A percentile compares a stretch with the other conserved stretches of the same genome.
Conservation (phyloP, 2,329 filamentous ascomycete species). For the Colletotrichum sp. region DNA sequence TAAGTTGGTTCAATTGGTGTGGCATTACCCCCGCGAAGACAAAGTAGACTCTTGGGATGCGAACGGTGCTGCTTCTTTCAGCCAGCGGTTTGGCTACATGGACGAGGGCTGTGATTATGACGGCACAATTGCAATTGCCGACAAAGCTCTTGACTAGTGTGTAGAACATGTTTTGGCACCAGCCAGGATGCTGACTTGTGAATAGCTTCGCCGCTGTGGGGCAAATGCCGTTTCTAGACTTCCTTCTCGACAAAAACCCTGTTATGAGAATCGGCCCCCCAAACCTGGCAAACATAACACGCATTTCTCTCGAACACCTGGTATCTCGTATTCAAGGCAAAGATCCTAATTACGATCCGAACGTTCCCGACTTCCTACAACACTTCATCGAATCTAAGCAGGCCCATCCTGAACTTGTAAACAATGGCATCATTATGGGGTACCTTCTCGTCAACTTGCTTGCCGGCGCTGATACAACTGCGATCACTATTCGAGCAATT, state of each 20-base stretch:
- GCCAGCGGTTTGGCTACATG: constrained; percentile 45
- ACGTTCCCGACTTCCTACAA: constrained; percentile 32
- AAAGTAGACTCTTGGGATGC: constrained; percentile 43
- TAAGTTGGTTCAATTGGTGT: constrained; percentile 35
- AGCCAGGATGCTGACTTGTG: neutral
- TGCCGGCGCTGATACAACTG: constrained; percentile 41
- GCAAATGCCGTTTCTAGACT: constrained; percentile 30
- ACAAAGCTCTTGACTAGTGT: constrained; percentile 31
- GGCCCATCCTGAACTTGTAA: constrained; percentile 35
- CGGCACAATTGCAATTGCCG: constrained; percentile 31
- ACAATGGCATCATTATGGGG: constrained; percentile 31
- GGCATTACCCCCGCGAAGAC: constrained; percentile 5
- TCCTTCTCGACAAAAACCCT: constrained; percentile 32
- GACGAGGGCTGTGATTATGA: constrained; percentile 39
- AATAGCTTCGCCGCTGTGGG: constrained; percentile 30
- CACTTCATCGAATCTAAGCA: constrained; percentile 38
- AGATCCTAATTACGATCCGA: constrained; percentile 6
- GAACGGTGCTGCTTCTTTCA: constrained; percentile 42
- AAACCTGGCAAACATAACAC: constrained; percentile 23
- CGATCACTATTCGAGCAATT: constrained; percentile 33
- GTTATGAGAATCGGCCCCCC: constrained; percentile 26
- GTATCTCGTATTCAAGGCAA: constrained; percentile 16
- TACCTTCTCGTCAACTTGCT: constrained; percentile 36
- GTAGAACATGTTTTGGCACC: neutral
- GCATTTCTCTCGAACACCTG: constrained; percentile 22